These are phyloP conservation scores for Diaporthe ampelina DNA, from an alignment of 2,329 filamentous ascomycete species.

Conservation along the genomic window DNA sequence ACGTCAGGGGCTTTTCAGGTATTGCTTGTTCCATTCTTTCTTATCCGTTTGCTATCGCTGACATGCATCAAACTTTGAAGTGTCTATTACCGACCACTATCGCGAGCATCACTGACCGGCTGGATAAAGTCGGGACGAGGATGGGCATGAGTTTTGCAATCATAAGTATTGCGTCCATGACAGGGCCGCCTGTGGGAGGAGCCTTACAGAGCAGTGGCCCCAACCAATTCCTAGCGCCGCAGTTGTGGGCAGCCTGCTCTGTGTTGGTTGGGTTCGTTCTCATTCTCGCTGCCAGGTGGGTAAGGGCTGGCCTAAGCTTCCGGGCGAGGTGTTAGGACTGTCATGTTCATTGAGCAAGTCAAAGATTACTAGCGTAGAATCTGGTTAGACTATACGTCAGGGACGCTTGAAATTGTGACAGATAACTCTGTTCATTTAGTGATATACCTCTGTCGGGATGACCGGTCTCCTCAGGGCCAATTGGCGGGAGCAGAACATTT, in stretches of 20 bases:
- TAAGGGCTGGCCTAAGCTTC: constrained; percentile 25
- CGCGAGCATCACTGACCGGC: constrained; percentile 50
- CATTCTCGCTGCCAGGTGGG: constrained; percentile 31
- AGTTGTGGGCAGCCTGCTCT: constrained; percentile 50
- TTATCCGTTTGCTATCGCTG: neutral
- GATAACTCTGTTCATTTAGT: neutral
- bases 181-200: constrained; percentile 52
- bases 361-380: neutral
- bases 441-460: too few species aligned
- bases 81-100: constrained; percentile 51
- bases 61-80: neutral
- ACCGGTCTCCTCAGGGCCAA: neutral
- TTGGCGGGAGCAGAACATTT: neutral
- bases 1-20: constrained; percentile 49
- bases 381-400: neutral
- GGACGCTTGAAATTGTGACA: neutral
- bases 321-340: constrained; percentile 10
- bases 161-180: constrained; percentile 49
- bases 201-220: constrained; percentile 48
- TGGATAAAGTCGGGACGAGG: constrained; percentile 51
- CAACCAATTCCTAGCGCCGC: constrained; percentile 46
- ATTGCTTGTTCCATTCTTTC: neutral
- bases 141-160: constrained; percentile 53
- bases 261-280: constrained; percentile 45
- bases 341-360: neutral